These are phyloP conservation scores for Drechslerella coelobrocha DNA, from an alignment of 2,329 filamentous ascomycete species.

Conservation along the genomic window DNA sequence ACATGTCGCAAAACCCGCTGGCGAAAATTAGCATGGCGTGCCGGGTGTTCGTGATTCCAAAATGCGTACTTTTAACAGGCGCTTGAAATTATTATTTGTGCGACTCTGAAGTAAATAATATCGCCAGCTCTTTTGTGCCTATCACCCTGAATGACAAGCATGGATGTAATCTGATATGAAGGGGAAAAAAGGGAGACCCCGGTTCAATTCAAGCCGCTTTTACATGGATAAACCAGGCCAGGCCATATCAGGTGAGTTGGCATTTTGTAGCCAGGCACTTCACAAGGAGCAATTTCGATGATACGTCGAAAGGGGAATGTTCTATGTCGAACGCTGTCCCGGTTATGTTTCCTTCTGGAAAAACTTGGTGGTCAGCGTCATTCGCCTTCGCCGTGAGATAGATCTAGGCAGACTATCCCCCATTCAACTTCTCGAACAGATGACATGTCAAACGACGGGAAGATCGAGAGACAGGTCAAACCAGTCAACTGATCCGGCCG, in stretches of 20 bases:
- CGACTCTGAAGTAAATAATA: not conserved
- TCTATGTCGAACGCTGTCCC: not conserved
- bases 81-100: too few species aligned
- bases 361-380: not conserved
- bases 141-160: not conserved
- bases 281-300: not conserved
- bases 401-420: not conserved
- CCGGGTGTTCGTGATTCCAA: not conserved
- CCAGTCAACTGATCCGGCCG: not conserved
- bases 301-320: not conserved
- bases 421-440: not conserved
- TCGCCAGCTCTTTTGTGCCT: not conserved
- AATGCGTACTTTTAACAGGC: not conserved
- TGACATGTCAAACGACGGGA: not conserved
- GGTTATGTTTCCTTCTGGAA: not conserved
- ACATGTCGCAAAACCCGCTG: not conserved
- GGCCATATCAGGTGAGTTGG: not conserved
- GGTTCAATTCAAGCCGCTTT: not conserved
- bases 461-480: not conserved
- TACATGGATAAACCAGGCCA: not conserved
- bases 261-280: not conserved
- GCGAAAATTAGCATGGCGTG: not conserved
- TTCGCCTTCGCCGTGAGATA: not conserved
- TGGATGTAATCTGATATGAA: not conserved
- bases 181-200: not conserved